Evolutionary conservation across 2,329 filamentous ascomycete species (phyloP).

Genomic region (Magnaporthiopsis rhizophila): DNA sequence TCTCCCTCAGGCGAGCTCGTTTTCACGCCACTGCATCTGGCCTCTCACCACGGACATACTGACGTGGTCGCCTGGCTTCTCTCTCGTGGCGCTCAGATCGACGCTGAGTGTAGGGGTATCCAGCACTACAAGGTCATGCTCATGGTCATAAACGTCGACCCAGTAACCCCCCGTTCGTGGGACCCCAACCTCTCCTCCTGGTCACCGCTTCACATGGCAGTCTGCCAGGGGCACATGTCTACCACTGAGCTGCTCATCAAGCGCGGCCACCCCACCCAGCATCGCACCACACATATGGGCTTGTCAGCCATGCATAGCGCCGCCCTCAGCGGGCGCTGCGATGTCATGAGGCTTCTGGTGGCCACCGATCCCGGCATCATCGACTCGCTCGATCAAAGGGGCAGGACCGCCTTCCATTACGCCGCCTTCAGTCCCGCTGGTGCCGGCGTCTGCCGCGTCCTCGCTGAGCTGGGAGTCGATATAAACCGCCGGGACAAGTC

Average conservation of each 20-base stretch:
- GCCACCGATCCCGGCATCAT: not conserved
- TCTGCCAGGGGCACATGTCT: constrained; percentile 1
- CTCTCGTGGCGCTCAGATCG: not conserved
- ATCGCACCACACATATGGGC: not conserved
- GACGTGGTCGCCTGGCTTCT: constrained; percentile 3
- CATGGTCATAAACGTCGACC: not conserved
- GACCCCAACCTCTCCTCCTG: not conserved
- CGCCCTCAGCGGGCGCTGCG: not conserved
- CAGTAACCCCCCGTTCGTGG: too few relatives aligned
- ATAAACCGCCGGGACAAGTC: not conserved
- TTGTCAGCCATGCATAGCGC: not conserved
- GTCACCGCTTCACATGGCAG: not conserved
- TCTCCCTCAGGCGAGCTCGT: too few relatives aligned
- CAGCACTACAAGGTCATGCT: not conserved
- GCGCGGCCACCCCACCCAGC: not conserved
- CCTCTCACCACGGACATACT: not conserved
- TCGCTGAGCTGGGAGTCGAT: constrained; percentile 1
- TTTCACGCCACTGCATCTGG: not conserved
- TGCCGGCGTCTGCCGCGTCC: not conserved
- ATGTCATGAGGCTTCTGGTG: not conserved
- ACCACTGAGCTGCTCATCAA: constrained; percentile 5
- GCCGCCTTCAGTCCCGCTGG: not conserved
- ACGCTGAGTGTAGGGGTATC: not conserved
- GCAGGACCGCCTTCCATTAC: constrained; percentile 3
- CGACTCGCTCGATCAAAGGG: not conserved